Base-by-base conservation (phyloP, 495 filamentous ascomycete species). In the Neurospora sp. region DNA sequence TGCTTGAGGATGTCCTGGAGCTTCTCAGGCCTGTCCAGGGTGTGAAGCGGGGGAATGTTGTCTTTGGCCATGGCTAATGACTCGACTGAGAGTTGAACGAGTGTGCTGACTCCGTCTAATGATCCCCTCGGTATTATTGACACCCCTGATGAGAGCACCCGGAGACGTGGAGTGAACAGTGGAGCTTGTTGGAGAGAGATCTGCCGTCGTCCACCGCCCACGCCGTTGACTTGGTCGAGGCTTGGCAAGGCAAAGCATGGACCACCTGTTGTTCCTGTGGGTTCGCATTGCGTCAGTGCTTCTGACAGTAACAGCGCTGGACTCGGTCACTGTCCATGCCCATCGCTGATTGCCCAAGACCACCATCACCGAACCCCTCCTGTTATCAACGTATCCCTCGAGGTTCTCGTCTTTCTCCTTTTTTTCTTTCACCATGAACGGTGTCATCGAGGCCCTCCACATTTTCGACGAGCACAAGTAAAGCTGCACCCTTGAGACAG, bases 391-490 rank as follows among this genome's bases (percentile, higher is more conserved):
- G 9, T 45, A 9, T 9, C 42, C 42, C 42, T 45, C 17, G 17
- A 45, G 42, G 17, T 45, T 20, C 42, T n/a, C 8, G 8, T 53
- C 45, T 61, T 31, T 35, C 14, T 61, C 1, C 12, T 61, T 35
- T 61, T 35, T 35, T 35, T 35, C 53, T 61, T 65, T 65, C 53
- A 79, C 78, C 79, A 93, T 93, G 89, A 93, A 90, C 87, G 89
- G 92, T 83, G 89, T 92, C 80, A 91, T 99, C 78, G 94, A 97
- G 87, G 96, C 96, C 77, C 84, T 99, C 78, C 96, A 98, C 86
- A 94, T 99, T 79, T 97, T 91, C 81, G 93, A 98, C 86, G 93
- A 97, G 83, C 87, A 92, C 81, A 94, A 93, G 94, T 96, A 82
- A 77, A 85, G 42, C 53, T 65, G 27, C 39, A 73, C 14, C 35